These are phyloP conservation scores for Russula olivacea DNA, from an alignment of 768 basidiomycete genomes.

Conservation along the genomic window DNA sequence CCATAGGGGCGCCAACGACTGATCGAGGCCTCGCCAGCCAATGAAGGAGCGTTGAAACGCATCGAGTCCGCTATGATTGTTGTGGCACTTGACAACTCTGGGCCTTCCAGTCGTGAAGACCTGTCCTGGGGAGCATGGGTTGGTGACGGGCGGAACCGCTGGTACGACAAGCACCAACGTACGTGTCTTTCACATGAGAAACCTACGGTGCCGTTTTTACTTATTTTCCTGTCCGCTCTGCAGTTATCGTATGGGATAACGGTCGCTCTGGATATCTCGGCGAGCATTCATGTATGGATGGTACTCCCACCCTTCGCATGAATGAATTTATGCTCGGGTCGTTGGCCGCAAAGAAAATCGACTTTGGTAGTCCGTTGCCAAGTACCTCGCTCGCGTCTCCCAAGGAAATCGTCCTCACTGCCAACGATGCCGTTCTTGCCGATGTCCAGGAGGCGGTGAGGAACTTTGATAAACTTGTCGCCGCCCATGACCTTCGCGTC, in stretches of 20 bases:
- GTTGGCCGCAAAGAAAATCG: constrained; percentile 64
- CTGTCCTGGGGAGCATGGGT: constrained; percentile 82
- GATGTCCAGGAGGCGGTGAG: constrained; percentile 54
- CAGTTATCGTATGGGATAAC: constrained; percentile 92
- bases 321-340: constrained; percentile 89
- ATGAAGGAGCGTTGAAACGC: constrained; percentile 60
- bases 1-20: constrained; percentile 53
- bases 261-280: constrained; percentile 92
- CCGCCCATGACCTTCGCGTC: constrained; percentile 60
- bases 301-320: constrained; percentile 89
- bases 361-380: constrained; percentile 50
- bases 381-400: constrained; percentile 35
- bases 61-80: constrained; percentile 91
- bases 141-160: constrained; percentile 85
- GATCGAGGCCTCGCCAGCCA: constrained; percentile 55
- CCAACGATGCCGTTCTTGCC: constrained; percentile 47
- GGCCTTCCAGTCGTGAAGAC: constrained; percentile 76
- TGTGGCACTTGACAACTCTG: constrained; percentile 76
- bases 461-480: constrained; percentile 72
- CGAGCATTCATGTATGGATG: constrained; percentile 87
- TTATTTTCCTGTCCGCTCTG: constrained; percentile 4
- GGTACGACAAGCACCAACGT: constrained; percentile 97
- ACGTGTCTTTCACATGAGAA: constrained; percentile 29
- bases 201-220: not conserved
- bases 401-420: constrained; percentile 62